Evolutionary conservation across 164 flowering plant species (phyloP).

Genomic region (Chloranthus sessilifolius): DNA sequence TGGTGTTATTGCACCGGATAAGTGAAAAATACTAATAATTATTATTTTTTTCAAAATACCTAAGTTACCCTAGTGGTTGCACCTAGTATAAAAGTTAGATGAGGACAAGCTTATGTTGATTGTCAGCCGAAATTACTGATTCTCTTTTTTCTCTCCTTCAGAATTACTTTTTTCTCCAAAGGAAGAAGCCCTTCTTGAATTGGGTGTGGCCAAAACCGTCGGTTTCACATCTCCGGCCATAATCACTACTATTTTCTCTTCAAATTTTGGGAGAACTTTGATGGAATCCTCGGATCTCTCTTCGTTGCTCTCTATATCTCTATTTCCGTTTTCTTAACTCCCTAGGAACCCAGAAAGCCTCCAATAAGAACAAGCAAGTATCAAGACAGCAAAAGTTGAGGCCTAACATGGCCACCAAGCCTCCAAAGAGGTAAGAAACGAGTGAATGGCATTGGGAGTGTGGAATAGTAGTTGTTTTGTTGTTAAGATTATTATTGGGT

Average conservation of each 20-base stretch:
- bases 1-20: no score
- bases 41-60: no score
- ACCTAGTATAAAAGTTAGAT: no score
- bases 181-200: slow-evolving; percentile 36
- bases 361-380: slow-evolving; percentile 85
- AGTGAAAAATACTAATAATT: no score
- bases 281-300: slow-evolving; percentile 21
- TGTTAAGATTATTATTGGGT: no score
- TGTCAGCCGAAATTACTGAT: no score
- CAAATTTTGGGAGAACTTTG: slow-evolving; percentile 27
- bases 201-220: slow-evolving; percentile 61
- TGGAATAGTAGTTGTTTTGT: no score
- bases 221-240: slow-evolving; percentile 73
- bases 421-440: slow-evolving; percentile 86
- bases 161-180: slow-evolving; percentile 29
- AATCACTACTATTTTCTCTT: slow-evolving; percentile 60
- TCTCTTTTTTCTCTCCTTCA: slow-evolving; percentile 7
- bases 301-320: slow-evolving; percentile 40
- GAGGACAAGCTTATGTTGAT: no score
- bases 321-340: slow-evolving; percentile 20
- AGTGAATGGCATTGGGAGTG: slow-evolving; percentile 84
- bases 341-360: slow-evolving; percentile 58
- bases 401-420: slow-evolving; percentile 80
- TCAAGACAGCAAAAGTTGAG: slow-evolving; percentile 76
- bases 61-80: no score